A percentile compares a stretch with the other conserved stretches of the same genome.
These are phyloP conservation scores for Polytrichum formosum DNA, from an alignment of 225 moss, liverwort and hornwort genomes.

Conservation along the genomic window DNA sequence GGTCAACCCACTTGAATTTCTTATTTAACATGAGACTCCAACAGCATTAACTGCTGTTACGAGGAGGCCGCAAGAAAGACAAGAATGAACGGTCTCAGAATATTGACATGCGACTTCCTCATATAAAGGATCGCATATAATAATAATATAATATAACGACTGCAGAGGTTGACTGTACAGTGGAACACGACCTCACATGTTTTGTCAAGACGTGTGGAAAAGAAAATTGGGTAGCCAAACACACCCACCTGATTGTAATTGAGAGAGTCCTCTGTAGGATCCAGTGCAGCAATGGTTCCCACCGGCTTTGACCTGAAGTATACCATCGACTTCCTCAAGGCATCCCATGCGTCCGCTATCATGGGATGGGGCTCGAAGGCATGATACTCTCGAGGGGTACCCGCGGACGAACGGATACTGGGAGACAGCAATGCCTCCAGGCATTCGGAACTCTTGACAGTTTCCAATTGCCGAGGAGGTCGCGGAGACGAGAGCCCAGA, in stretches of 20 bases:
- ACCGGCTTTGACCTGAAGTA: slow-evolving; percentile 71
- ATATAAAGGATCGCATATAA: too few relatives aligned
- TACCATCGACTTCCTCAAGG: slow-evolving; percentile 71
- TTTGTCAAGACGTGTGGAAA: too few relatives aligned
- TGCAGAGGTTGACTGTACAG: too few relatives aligned
- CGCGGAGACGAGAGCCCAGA: slow-evolving; percentile 66
- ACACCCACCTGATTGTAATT: slow-evolving; percentile 91
- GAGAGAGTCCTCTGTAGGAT: slow-evolving; percentile 83
- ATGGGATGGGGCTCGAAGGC: slow-evolving; percentile 78
- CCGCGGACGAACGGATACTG: slow-evolving; percentile 49
- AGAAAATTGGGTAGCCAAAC: too few relatives aligned
- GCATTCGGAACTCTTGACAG: slow-evolving; percentile 96
- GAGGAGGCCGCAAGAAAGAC: too few relatives aligned
- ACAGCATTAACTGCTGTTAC: too few relatives aligned
- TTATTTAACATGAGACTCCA: too few relatives aligned
- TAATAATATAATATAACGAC: too few relatives aligned
- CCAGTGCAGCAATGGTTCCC: slow-evolving; percentile 89
- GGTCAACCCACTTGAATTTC: too few relatives aligned
- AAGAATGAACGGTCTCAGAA: too few relatives aligned
- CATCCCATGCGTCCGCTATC: slow-evolving; percentile 79
- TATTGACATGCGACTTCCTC: too few relatives aligned
- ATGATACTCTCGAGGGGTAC: slow-evolving; percentile 68
- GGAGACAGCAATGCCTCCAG: slow-evolving; percentile 78
- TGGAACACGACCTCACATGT: too few relatives aligned
- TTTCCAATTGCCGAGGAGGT: slow-evolving; percentile 80